phyloP scores from a whole-genome alignment of 2,329 filamentous ascomycete genomes.

The Xylaria sp. region DNA sequence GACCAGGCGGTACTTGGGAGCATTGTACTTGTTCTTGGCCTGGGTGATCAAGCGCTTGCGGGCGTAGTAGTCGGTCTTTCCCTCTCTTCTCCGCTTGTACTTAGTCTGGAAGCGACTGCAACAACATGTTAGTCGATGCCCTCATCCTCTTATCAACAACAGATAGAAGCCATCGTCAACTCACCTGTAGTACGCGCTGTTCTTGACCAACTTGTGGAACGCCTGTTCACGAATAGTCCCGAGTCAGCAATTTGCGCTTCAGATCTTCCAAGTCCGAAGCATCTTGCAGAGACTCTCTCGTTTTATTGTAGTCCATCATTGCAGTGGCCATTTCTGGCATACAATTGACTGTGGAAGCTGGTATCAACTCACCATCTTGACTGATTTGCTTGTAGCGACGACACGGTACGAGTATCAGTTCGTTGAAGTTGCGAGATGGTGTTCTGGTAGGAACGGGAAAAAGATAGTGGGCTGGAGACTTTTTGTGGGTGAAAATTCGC shows the following conservation, averaged over 20 bases:
- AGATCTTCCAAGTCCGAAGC: constrained; percentile 80
- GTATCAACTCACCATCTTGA: constrained; percentile 65
- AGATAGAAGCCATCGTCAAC: constrained; percentile 31
- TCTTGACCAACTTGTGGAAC: constrained; percentile 96
- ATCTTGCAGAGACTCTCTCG: constrained; percentile 86
- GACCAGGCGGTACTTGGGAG: constrained; percentile 98
- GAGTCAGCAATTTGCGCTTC: constrained; percentile 99
- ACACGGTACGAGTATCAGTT: constrained; percentile 20
- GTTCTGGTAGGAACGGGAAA: constrained; percentile 16
- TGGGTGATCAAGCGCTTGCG: constrained; percentile 99
- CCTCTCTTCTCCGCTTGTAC: constrained; percentile 93
- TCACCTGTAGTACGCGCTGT: constrained; percentile 97
- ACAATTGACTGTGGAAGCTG: constrained; percentile 30
- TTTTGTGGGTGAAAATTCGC: constrained; percentile 36
- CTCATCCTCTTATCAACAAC: background rate
- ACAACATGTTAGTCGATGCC: constrained; percentile 24
- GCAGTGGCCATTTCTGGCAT: constrained; percentile 31
- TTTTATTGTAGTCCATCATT: constrained; percentile 19
- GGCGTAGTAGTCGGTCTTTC: constrained; percentile 99
- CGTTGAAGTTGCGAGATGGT: constrained; percentile 20
- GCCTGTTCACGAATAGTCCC: constrained; percentile 57
- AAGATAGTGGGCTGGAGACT: constrained; percentile 27
- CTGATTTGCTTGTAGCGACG: constrained; percentile 40
- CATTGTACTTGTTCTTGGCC: constrained; percentile 99
- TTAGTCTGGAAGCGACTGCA: constrained; percentile 96